Evolutionary conservation across 2,329 filamentous ascomycete genomes (phyloP), one percentile per base, ranked within the genome.

Genomic region (Xylaria sp.): DNA sequence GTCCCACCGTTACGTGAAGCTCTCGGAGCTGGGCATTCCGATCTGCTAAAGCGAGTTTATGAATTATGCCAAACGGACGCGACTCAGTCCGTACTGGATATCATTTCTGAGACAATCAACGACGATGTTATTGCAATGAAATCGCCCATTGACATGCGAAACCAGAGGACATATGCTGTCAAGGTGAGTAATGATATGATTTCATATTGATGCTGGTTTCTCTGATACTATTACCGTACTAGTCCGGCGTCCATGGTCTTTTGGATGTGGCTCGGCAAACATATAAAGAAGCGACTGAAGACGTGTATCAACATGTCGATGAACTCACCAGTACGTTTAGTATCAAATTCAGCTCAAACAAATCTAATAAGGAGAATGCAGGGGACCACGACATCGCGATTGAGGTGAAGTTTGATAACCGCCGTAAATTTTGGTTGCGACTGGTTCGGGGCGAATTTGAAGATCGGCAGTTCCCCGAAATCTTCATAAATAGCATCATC

Each of bases 121-220:
- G 83, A 89, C 7, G 90, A 96, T 70, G 90, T 92, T 0, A 83
- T 81, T 0, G 95, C 89, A 66, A 88, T 90, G 60, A 90, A 82
- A 52, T 85, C 87, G 19, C 88, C 94, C 0, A 79, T 97, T 3
- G 93, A 97, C 63, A 79, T 96, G 59, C 84, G 92, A 11, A 96
- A 97, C 62, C 93, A 97, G 71, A 82, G 93, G 63, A 90, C 89
- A 0, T 97, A 95, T 75, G 93, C 93, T 19, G 88, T 97, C 37
- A 94, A 89, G 76, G 85, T 86, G 69, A 59, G 66, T 46, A n/a
- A 52, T 1, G 11, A 3, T 19, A 30, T 44, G 9, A 16, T 23
- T 51, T n/a, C 5, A n/a, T 37, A 2, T 10, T 18, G 2, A 37
- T 16, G 4, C 48, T 46, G 10, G 2, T 46, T n/a, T 16, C n/a